These are phyloP conservation scores for Penicillium sp. DNA, from an alignment of 2,329 filamentous ascomycete species.

Conservation along the genomic window DNA sequence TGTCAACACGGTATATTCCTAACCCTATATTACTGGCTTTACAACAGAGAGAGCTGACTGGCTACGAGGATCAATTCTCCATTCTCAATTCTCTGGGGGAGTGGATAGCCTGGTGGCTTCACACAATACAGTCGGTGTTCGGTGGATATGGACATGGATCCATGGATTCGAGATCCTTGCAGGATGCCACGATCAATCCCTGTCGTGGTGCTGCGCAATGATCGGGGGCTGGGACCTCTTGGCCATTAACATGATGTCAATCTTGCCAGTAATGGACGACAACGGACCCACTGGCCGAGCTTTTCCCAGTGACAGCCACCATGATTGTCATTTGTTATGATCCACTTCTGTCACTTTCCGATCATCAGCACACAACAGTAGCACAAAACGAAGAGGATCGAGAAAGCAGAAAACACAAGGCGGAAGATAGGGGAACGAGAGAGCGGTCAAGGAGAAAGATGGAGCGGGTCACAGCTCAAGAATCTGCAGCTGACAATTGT, in stretches of 20 bases:
- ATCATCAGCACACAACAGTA: neutral
- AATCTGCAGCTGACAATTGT: slow-evolving; percentile 20
- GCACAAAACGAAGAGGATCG: neutral
- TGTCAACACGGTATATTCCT: slow-evolving; percentile 4
- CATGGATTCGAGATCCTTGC: slow-evolving; percentile 7
- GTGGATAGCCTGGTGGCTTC: slow-evolving; percentile 1
- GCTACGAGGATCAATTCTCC: neutral
- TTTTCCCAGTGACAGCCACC: slow-evolving; percentile 3
- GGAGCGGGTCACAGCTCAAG: neutral
- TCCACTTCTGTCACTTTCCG: slow-evolving; percentile 1
- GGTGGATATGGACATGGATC: slow-evolving; percentile 14
- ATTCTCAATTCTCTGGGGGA: slow-evolving; percentile 5
- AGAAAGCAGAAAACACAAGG: neutral
- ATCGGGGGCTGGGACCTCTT: neutral
- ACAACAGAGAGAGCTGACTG: slow-evolving; percentile 2
- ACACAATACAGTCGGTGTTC: slow-evolving; percentile 11
- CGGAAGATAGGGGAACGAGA: neutral
- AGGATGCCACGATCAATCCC: neutral
- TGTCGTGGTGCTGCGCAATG: too few species aligned
- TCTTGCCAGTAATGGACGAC: neutral
- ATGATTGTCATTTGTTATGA: neutral
- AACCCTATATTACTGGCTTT: neutral
- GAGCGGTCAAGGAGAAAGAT: slow-evolving; percentile 12
- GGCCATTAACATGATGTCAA: slow-evolving; percentile 14
- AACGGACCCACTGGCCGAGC: slow-evolving; percentile 3